Evolutionary conservation across 2,329 filamentous ascomycete genomes (phyloP).

Genomic region (Aspergillus vadensis): DNA sequence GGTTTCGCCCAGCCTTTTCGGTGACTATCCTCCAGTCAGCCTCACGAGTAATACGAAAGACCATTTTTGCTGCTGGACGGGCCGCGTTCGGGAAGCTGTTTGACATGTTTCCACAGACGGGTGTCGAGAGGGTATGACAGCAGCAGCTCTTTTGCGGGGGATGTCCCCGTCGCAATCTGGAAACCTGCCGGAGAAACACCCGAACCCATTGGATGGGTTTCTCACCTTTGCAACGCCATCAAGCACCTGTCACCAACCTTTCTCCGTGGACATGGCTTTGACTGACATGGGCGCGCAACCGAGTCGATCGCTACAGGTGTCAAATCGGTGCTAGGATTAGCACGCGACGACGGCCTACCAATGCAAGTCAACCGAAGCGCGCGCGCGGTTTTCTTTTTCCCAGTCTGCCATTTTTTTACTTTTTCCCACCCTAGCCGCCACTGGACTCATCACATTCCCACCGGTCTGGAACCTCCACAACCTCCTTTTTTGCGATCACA

Average conservation of each 20-base stretch:
- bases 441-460: constrained; percentile 24
- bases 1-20: neutral
- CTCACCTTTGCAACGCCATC: neutral
- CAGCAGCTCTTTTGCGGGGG: neutral
- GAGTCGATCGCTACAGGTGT: neutral
- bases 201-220: neutral
- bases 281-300: neutral
- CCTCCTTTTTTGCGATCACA: constrained; percentile 5
- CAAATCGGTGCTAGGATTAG: neutral
- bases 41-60: constrained; percentile 1
- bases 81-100: constrained; percentile 5
- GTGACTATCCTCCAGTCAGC: neutral
- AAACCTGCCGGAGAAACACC: too few relatives aligned
- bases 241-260: too few relatives aligned
- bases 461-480: constrained; percentile 18
- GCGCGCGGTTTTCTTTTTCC: neutral
- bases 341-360: neutral
- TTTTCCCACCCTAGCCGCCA: constrained; percentile 5
- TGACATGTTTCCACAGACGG: neutral
- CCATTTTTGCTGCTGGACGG: constrained; percentile 2
- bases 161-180: neutral
- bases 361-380: neutral
- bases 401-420: too few relatives aligned
- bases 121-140: neutral
- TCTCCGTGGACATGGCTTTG: neutral